phyloP scores from a whole-genome alignment of 2,329 filamentous ascomycete species.

The Stachybotrys chartarum region DNA sequence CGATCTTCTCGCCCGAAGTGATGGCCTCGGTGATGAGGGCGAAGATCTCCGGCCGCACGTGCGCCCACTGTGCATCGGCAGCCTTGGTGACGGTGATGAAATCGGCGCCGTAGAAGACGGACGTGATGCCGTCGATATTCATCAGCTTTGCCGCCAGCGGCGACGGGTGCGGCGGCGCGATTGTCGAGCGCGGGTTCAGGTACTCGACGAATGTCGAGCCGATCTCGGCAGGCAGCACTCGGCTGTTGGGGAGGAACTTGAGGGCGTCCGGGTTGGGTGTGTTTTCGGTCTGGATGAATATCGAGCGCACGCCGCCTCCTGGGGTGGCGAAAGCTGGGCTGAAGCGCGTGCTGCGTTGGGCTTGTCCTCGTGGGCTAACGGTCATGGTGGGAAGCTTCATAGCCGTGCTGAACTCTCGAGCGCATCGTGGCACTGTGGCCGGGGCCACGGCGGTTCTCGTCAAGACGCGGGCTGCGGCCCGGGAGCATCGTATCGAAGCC shows the following conservation, averaged over 20 bases:
- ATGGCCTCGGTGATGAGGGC: slow-evolving; percentile 90
- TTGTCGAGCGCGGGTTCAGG: slow-evolving; percentile 77
- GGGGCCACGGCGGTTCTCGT: slow-evolving; percentile 12
- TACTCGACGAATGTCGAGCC: slow-evolving; percentile 83
- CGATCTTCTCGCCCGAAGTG: slow-evolving; percentile 73
- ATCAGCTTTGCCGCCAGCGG: slow-evolving; percentile 85
- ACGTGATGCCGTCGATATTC: slow-evolving; percentile 89
- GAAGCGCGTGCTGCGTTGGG: slow-evolving; percentile 7
- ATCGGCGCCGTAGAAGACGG: slow-evolving; percentile 88
- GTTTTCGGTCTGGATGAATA: slow-evolving; percentile 95
- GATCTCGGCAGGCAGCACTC: slow-evolving; percentile 69
- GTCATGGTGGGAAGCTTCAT: slow-evolving; percentile 10
- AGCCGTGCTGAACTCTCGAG: slow-evolving; percentile 19
- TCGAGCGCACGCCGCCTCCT: slow-evolving; percentile 52
- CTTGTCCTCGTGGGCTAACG: slow-evolving; percentile 13
- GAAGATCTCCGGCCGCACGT: slow-evolving; percentile 93
- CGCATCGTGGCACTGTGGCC: slow-evolving; percentile 13
- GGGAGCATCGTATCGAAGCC: slow-evolving; percentile 15
- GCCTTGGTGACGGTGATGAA: slow-evolving; percentile 97
- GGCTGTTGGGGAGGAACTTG: slow-evolving; percentile 91
- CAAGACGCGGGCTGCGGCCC: slow-evolving; percentile 15
- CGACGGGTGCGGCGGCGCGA: slow-evolving; percentile 83
- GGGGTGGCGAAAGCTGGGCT: slow-evolving; percentile 15
- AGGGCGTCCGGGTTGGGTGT: slow-evolving; percentile 94
- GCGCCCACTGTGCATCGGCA: slow-evolving; percentile 81